Percentiles rank a stretch among this genome's conserved stretches.
Evolutionary conservation across 2,329 filamentous ascomycete genomes (phyloP).

Genomic region (Xylaria sp.): DNA sequence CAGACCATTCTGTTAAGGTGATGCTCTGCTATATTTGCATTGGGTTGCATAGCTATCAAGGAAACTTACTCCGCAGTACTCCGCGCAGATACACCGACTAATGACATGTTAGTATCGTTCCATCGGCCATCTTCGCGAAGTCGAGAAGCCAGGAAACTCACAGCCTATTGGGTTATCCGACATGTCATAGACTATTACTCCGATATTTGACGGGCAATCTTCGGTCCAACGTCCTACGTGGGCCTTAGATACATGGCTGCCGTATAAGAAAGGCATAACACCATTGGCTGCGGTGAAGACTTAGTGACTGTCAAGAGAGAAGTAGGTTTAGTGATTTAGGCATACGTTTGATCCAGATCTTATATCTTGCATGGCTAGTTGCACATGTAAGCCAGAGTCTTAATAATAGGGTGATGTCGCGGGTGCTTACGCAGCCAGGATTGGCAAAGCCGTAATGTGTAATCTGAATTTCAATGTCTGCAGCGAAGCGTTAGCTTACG

Average conservation of each 20-base stretch:
- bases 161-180: conserved; percentile 91
- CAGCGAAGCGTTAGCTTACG: conserved; percentile 17
- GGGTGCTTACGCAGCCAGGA: conserved; percentile 74
- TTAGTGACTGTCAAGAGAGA: conserved; percentile 20
- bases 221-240: conserved; percentile 61
- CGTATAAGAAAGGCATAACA: conserved; percentile 97
- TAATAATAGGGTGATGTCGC: background rate
- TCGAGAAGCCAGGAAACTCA: conserved; percentile 19
- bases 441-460: conserved; percentile 87
- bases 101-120: conserved; percentile 24
- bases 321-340: background rate
- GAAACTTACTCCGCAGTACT: conserved; percentile 38
- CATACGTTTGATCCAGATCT: conserved; percentile 89
- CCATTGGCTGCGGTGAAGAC: conserved; percentile 70
- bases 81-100: conserved; percentile 40
- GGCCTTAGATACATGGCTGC: conserved; percentile 78
- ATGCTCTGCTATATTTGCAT: background rate
- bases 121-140: background rate
- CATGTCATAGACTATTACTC: conserved; percentile 90
- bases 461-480: conserved; percentile 89
- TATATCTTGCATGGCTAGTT: conserved; percentile 93
- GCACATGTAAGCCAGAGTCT: conserved; percentile 66
- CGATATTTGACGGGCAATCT: conserved; percentile 92
- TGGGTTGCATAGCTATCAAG: background rate
- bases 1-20: background rate